Evolutionary conservation across 2,329 filamentous ascomycete species (phyloP), one percentile per base, ranked within the genome.

Genomic region (Aspergillus sojae): DNA sequence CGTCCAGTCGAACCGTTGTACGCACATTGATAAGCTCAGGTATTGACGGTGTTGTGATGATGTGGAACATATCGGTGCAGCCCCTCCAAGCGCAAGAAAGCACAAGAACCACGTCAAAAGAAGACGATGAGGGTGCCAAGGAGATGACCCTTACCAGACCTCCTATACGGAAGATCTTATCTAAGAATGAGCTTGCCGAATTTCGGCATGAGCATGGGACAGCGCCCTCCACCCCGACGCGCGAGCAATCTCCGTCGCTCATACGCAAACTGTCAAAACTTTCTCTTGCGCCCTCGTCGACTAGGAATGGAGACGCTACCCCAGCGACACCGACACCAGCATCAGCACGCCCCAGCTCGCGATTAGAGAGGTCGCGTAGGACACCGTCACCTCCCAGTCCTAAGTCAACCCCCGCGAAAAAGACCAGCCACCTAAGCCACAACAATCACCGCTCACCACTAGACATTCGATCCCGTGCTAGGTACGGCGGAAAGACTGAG

Each of bases 101-200:
- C 23, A 63, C 66, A 19, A 74, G 72, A 43, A 70, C 62, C 14
- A 68, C 62, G n/a, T 53, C 62, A 6, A 70, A 72, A 19, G 74
- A 76, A 14, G 76, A 80, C 36, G 77, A 82, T 19, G 74, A 75
- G 30, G 76, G 75, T n/a, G 68, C 72, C 12, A 85, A 84, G 66
- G 82, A 84, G 50, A 73, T 79, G 23, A 81, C 86, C 2, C 82
- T 87, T 1, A 83, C 84, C 43, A 88, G 89, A 34, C 91, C 90
- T 41, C 94, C 94, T 4, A 80, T 98, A 39, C 86, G 95, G 59
- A 91, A 92, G 61, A 91, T 99, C 10, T 83, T 98, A 36, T 97
- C 94, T 1, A 93, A 91, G 70, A 89, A 91, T 0, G 94, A 98
- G 71, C 81, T 98, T 46, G 91, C 93, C 10, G 92, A 94, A 65